Evolutionary conservation across 1,284 basidiomycete species (phyloP).

Genomic region (Fomitiporia mediterranea): DNA sequence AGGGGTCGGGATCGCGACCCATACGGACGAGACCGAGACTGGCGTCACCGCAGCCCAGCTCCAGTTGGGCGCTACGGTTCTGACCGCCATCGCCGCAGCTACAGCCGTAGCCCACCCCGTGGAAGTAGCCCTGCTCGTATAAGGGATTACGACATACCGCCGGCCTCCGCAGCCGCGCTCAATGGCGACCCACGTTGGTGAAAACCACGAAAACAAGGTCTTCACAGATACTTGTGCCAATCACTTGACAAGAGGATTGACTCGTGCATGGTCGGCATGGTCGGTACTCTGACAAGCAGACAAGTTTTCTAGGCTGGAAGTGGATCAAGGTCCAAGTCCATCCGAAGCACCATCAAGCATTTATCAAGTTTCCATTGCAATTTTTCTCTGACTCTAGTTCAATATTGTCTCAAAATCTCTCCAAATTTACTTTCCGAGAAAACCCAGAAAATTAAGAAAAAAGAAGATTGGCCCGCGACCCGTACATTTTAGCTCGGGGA

Average conservation of each 20-base stretch:
- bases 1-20: slow-evolving; percentile 39
- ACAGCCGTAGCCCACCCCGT: slow-evolving; percentile 72
- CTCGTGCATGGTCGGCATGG: not conserved
- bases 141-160: slow-evolving; percentile 45
- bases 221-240: not conserved
- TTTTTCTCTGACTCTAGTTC: slow-evolving; percentile 20
- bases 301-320: slow-evolving; percentile 3
- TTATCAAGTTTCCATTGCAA: slow-evolving; percentile 30
- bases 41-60: slow-evolving; percentile 63
- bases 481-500: slow-evolving; percentile 8
- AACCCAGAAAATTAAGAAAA: slow-evolving; percentile 18
- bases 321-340: slow-evolving; percentile 22
- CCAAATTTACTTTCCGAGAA: slow-evolving; percentile 1
- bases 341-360: slow-evolving; percentile 25
- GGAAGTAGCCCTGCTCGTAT: slow-evolving; percentile 56
- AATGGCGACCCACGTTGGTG: slow-evolving; percentile 43
- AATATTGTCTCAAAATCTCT: slow-evolving; percentile 9
- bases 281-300: not conserved
- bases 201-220: not conserved
- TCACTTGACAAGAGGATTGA: slow-evolving; percentile 11
- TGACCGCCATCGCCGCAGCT: slow-evolving; percentile 67
- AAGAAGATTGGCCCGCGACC: slow-evolving; percentile 19
- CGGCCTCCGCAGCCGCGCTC: slow-evolving; percentile 21
- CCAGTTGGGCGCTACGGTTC: slow-evolving; percentile 56
- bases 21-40: slow-evolving; percentile 40